Evolutionary conservation across 2,329 filamentous ascomycete genomes (phyloP).

Genomic region (Botrytis tulipae): DNA sequence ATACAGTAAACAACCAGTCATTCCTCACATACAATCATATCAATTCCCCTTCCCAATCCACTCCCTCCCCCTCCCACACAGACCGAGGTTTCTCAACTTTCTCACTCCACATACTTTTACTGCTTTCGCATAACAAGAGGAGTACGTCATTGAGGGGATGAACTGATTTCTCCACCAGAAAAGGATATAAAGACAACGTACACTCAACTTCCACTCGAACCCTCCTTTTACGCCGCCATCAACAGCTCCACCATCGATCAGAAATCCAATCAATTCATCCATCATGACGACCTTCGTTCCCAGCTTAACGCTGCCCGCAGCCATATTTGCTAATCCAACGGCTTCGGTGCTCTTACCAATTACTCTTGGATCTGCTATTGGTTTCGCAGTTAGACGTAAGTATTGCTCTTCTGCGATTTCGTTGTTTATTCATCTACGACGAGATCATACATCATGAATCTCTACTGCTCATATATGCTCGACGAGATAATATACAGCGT

Average conservation of each 20-base stretch:
- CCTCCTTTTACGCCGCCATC: background rate
- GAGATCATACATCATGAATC: background rate
- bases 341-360: constrained; percentile 75
- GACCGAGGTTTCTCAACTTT: background rate
- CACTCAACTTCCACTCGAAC: background rate
- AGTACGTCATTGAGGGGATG: constrained; percentile 16
- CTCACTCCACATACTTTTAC: constrained; percentile 3
- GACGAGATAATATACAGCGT: background rate
- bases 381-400: constrained; percentile 66
- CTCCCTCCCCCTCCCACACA: background rate
- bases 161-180: constrained; percentile 1
- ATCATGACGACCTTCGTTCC: constrained; percentile 78
- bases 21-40: background rate
- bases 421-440: background rate
- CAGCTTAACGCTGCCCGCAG: constrained; percentile 70
- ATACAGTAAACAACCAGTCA: background rate
- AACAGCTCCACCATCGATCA: background rate
- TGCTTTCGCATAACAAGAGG: background rate
- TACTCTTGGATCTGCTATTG: constrained; percentile 68
- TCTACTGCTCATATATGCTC: background rate
- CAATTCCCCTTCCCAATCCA: background rate
- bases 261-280: background rate
- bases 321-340: constrained; percentile 70
- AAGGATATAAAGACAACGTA: background rate
- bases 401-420: constrained; percentile 12